Evolutionary conservation across 1,284 basidiomycete species (phyloP).

Genomic region (Ceraceosorus guamensis): DNA sequence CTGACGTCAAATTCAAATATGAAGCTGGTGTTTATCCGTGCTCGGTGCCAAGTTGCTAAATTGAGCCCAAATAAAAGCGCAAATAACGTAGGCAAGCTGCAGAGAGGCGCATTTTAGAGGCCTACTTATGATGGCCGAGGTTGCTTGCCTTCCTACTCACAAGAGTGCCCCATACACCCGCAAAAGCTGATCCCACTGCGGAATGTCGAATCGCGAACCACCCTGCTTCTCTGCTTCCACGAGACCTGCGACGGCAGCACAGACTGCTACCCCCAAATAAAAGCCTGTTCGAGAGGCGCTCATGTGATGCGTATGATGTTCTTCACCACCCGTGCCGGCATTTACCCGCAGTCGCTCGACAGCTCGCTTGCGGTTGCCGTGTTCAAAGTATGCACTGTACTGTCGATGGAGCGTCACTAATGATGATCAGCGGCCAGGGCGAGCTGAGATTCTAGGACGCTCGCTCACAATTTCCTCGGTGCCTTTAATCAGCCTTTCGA

Average conservation of each 20-base stretch:
- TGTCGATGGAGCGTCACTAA: too few species aligned
- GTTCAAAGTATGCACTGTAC: conserved; percentile 53
- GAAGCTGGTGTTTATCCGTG: conserved; percentile 80
- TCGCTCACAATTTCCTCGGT: conserved; percentile 26
- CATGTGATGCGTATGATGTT: conserved; percentile 58
- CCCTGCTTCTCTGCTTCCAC: conserved; percentile 59
- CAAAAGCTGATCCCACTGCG: conserved; percentile 67
- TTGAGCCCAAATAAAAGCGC: conserved; percentile 70
- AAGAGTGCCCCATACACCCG: conserved; percentile 72
- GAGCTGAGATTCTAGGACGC: too few species aligned
- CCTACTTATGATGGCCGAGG: background rate
- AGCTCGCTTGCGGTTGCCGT: conserved; percentile 75
- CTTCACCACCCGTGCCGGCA: conserved; percentile 51
- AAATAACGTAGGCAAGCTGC: conserved; percentile 64
- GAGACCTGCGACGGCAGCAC: conserved; percentile 65
- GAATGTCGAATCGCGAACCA: conserved; percentile 58
- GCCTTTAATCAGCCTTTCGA: conserved; percentile 65
- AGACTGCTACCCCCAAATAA: conserved; percentile 68
- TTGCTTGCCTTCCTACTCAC: background rate
- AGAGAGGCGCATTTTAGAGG: background rate
- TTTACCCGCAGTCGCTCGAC: conserved; percentile 58
- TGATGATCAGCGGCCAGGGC: too few species aligned
- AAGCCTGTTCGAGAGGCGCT: conserved; percentile 59
- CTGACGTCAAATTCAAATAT: conserved; percentile 68
- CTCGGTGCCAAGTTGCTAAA: conserved; percentile 65